Evolutionary conservation across 2,329 filamentous ascomycete species (phyloP), one percentile per base, ranked within the genome.

Genomic region (Orbilia javanica): DNA sequence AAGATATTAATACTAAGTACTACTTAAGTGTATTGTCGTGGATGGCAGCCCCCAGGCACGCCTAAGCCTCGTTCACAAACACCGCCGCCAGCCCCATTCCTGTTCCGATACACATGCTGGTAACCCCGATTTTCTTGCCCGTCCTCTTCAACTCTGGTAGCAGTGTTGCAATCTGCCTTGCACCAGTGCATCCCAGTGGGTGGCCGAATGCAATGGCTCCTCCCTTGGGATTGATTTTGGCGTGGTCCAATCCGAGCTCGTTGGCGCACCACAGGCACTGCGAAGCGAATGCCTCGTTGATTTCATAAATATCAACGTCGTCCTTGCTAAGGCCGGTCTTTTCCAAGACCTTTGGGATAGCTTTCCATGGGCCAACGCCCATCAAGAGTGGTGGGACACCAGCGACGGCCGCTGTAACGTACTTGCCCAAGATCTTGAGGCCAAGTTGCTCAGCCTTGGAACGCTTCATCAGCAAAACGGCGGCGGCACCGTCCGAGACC

Each of bases 51-150:
- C 2, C 10, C 42, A 20, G 22, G 15, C 20, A 31, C 27, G n/a
- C 20, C 50, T 25, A 53, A 93, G 97, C 74, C 87, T 97, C 94
- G 2, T 93, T 93, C 80, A 97, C 94, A 94, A 94, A 97, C 76
- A 97, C 91, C 78, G 94, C 93, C 72, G 94, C 94, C 93, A 97
- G 97, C 65, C 95, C 95, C 96, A 98, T 98, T 66, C 94, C 95
- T 1, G 95, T 98, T 64, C 95, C 96, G 62, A 98, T 86, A 84
- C 96, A 99, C 96, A 98, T 98, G 84, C 92, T 95, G 31, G 93
- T 97, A 48, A 97, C 90, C 64, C 96, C 96, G 79, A 98, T 86
- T 88, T 92, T 92, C 88, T 96, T 88, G 74, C 91, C 90, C 67
- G 90, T 96, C 83, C 95, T 88, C 88, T 89, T 92, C 82, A 98